A percentile compares a stretch with the other conserved stretches of the same genome.
These are phyloP conservation scores for Heliosperma pusillum DNA, from an alignment of 148 eudicot genomes.

Conservation along the genomic window DNA sequence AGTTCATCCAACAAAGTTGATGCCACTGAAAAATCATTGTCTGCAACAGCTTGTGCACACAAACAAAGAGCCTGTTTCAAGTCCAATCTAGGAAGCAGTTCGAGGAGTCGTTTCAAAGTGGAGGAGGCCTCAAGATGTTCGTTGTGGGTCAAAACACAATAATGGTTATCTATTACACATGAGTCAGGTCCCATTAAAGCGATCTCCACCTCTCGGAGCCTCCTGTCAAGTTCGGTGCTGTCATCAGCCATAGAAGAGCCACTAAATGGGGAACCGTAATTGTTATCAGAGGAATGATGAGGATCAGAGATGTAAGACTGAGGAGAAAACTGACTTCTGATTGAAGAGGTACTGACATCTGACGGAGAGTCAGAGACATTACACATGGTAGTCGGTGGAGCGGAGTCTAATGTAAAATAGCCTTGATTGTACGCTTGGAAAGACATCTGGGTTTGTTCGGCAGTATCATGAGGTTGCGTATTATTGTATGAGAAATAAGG, in stretches of 20 bases:
- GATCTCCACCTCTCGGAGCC: conserved; percentile 45
- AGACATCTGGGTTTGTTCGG: conserved; percentile 43
- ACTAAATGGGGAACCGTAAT: conserved; percentile 70
- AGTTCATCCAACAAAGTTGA: conserved; percentile 45
- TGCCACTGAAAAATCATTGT: conserved; percentile 38
- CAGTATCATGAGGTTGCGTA: conserved; percentile 28
- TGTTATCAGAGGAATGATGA: conserved; percentile 52
- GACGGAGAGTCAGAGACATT: conserved; percentile 50
- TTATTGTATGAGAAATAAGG: conserved; percentile 41
- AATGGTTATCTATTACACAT: conserved; percentile 34
- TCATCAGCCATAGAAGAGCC: conserved; percentile 59
- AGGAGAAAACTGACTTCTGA: conserved; percentile 59
- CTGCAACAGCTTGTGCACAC: conserved; percentile 62
- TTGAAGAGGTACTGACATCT: conserved; percentile 59
- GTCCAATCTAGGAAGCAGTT: conserved; percentile 44
- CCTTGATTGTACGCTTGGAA: conserved; percentile 41
- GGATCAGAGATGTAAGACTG: conserved; percentile 60
- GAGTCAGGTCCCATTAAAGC: conserved; percentile 61
- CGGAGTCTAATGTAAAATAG: conserved; percentile 66
- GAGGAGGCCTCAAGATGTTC: conserved; percentile 28
- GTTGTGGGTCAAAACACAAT: conserved; percentile 37
- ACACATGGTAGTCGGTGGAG: conserved; percentile 38
- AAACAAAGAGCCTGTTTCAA: conserved; percentile 51
- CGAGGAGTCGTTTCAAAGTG: conserved; percentile 32
- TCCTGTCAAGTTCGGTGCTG: conserved; percentile 36